Conservation (phyloP, 139 green algal species). For the Asterochloris sp. region DNA sequence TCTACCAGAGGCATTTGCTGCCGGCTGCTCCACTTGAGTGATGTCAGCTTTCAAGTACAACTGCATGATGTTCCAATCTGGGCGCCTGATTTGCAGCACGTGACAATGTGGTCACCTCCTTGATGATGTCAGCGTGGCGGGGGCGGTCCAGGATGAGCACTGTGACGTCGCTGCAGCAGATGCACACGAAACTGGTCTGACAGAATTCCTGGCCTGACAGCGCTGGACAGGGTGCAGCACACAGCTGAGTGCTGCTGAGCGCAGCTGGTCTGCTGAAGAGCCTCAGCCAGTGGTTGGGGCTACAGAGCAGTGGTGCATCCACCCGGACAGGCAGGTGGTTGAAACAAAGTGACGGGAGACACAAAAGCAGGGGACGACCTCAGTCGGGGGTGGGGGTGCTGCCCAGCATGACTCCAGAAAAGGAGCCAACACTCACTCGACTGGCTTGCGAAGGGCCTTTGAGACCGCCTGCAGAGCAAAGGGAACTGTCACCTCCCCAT, state of each 20-base stretch:
- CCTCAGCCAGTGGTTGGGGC: not conserved
- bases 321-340: not conserved
- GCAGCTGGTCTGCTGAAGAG: not conserved
- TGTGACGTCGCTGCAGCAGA: constrained; percentile 57
- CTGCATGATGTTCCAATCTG: too few species aligned
- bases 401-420: not conserved
- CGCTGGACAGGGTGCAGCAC: not conserved
- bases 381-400: too few species aligned
- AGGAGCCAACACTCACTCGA: not conserved
- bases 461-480: constrained; percentile 43
- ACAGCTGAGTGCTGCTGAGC: not conserved
- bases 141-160: constrained; percentile 76
- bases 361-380: not conserved
- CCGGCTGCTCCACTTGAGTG: too few species aligned
- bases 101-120: not conserved
- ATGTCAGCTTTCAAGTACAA: too few species aligned
- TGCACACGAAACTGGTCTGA: too few species aligned
- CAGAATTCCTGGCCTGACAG: too few species aligned
- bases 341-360: not conserved
- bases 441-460: constrained; percentile 49
- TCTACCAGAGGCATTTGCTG: too few species aligned
- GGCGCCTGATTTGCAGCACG: too few species aligned
- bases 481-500: not conserved
- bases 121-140: constrained; percentile 58
- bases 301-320: not conserved